Conservation (phyloP, 306 rosid species). For the Cicer bijugum region DNA sequence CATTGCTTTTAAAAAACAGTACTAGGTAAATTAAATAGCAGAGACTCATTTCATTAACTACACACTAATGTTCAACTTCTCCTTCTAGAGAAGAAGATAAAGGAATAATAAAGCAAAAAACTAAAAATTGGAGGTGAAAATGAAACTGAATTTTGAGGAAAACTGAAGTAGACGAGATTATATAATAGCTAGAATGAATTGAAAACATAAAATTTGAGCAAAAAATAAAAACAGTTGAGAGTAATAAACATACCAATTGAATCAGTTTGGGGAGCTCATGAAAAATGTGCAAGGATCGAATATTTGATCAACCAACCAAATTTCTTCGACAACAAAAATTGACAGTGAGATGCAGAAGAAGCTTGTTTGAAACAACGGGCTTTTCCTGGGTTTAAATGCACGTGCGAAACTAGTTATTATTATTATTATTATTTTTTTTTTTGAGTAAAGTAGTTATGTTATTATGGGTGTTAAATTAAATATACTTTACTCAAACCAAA, state of each 20-base stretch:
- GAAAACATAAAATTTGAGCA: conserved; percentile 11
- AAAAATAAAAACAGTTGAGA: not conserved
- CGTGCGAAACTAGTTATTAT: not conserved
- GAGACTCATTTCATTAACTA: conserved; percentile 5
- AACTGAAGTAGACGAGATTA: conserved; percentile 1
- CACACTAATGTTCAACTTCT: not conserved
- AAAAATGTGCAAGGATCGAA: conserved; percentile 38
- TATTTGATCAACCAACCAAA: conserved; percentile 18
- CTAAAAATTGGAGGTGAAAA: not conserved
- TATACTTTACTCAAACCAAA: not conserved
- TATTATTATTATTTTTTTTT: too few relatives aligned
- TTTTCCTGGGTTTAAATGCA: conserved; percentile 26
- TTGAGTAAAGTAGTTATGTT: too few relatives aligned
- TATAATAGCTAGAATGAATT: not conserved
- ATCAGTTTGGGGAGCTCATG: conserved; percentile 33
- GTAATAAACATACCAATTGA: conserved; percentile 35
- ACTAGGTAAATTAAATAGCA: not conserved
- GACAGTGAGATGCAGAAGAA: not conserved
- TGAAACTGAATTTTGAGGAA: conserved; percentile 38
- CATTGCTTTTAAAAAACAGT: too few relatives aligned
- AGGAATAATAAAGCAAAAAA: not conserved
- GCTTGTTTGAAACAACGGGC: conserved; percentile 21
- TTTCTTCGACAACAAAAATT: not conserved
- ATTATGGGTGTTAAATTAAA: not conserved
- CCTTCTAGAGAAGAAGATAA: too few relatives aligned